Evolutionary conservation across 192 early-diverging fungal genomes (phyloP).

Genomic region (Rhizophagus sp.): DNA sequence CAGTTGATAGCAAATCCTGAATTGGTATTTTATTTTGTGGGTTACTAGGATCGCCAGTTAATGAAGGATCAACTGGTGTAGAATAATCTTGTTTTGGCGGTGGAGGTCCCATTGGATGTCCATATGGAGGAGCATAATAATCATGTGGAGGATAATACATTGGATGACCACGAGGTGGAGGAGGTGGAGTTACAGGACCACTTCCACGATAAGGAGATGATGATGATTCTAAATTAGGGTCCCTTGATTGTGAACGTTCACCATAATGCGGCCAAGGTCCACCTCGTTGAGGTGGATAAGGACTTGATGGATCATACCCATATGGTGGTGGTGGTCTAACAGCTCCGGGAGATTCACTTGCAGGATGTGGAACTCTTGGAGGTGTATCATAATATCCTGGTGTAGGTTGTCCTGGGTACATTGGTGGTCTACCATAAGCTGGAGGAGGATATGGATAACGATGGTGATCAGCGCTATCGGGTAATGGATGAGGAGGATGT

Average conservation of each 20-base stretch:
- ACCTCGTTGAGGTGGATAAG: not conserved
- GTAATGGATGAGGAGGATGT: not conserved
- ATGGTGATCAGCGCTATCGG: not conserved
- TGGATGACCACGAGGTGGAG: not conserved
- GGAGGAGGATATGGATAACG: slow-evolving; percentile 10
- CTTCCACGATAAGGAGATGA: not conserved
- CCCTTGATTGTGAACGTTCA: slow-evolving; percentile 6
- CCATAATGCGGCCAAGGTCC: slow-evolving; percentile 14
- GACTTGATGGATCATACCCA: not conserved
- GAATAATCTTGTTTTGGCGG: not conserved
- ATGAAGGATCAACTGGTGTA: not conserved
- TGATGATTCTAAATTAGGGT: not conserved
- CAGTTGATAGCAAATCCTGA: not conserved
- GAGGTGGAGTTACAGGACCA: not conserved
- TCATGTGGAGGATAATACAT: not conserved
- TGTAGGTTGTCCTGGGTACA: not conserved
- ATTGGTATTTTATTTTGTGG: not conserved
- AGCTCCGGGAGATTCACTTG: not conserved
- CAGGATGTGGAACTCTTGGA: not conserved
- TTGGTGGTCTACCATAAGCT: not conserved
- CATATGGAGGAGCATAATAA: slow-evolving; percentile 9
- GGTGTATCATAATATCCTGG: slow-evolving; percentile 5
- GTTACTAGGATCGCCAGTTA: no score
- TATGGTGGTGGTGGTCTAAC: not conserved
- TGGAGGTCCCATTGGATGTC: not conserved